These are phyloP conservation scores for Eutrema japonicum DNA, from an alignment of 345 rosid genomes.

Conservation along the genomic window DNA sequence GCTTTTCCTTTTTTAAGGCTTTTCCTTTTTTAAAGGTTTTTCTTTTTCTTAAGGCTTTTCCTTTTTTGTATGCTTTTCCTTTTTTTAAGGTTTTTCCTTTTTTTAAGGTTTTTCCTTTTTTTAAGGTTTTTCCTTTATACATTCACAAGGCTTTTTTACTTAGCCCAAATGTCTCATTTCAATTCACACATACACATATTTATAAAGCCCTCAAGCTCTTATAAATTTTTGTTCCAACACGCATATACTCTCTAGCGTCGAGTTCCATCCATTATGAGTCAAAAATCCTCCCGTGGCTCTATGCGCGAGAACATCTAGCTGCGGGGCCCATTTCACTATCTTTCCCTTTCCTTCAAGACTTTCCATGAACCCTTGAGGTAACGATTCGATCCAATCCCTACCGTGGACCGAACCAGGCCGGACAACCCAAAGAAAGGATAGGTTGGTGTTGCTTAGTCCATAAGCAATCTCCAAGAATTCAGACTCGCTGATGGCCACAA, in stretches of 20 bases:
- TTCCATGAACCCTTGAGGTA: conserved; percentile 41
- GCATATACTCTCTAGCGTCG: conserved; percentile 68
- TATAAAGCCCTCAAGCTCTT: too few relatives aligned
- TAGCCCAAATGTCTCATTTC: too few relatives aligned
- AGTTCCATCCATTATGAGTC: conserved; percentile 84
- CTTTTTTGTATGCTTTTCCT: too few relatives aligned
- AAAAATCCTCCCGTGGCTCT: conserved; percentile 60
- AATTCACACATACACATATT: too few relatives aligned
- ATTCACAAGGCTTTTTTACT: too few relatives aligned
- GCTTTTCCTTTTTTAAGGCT: too few relatives aligned
- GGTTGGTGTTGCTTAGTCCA: conserved; percentile 49
- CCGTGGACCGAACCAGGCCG: conserved; percentile 40
- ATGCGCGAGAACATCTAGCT: conserved; percentile 54
- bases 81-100: too few relatives aligned
- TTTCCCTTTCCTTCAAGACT: conserved; percentile 46
- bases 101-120: too few relatives aligned
- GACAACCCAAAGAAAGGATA: conserved; percentile 58
- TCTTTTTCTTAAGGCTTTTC: too few relatives aligned
- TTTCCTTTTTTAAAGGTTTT: too few relatives aligned
- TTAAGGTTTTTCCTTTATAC: too few relatives aligned
- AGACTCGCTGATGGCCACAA: conserved; percentile 33
- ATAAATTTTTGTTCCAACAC: too few relatives aligned
- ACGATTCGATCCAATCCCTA: conserved; percentile 19
- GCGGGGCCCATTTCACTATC: conserved; percentile 55
- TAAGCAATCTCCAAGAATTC: conserved; percentile 55